Conservation (phyloP, 176 grass and related monocot species). For the Raddia guianensis region DNA sequence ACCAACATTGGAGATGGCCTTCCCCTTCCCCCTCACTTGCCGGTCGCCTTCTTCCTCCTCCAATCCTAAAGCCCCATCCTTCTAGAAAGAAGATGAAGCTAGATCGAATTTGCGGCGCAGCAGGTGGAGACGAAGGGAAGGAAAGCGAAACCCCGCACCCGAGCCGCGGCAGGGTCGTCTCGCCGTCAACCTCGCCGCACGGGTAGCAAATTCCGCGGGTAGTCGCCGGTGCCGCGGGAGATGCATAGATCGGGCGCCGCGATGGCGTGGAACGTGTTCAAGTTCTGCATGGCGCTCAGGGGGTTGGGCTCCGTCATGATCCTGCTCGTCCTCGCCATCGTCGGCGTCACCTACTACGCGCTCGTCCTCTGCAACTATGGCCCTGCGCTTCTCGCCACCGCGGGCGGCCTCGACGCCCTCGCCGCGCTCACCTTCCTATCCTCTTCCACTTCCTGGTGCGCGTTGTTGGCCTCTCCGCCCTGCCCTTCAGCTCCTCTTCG, state of each 20-base stretch:
- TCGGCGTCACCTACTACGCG: constrained; percentile 73
- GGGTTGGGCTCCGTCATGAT: constrained; percentile 88
- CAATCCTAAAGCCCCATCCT: background rate
- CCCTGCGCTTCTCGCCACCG: constrained; percentile 45
- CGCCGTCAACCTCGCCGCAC: background rate
- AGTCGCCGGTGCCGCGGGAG: background rate
- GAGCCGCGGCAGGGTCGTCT: background rate
- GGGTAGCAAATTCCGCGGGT: background rate
- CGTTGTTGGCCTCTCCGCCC: background rate
- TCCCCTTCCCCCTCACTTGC: background rate
- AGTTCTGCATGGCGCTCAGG: constrained; percentile 76
- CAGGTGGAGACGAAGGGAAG: background rate
- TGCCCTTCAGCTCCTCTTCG: background rate
- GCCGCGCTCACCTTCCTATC: constrained; percentile 57
- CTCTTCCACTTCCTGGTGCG: constrained; percentile 70
- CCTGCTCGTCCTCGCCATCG: constrained; percentile 69
- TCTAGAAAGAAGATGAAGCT: background rate
- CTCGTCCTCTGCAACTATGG: constrained; percentile 74
- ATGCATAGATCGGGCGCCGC: constrained; percentile 74
- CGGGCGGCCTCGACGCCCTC: constrained; percentile 20
- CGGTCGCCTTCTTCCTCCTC: background rate
- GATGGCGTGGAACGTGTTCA: constrained; percentile 89
- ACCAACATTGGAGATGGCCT: background rate
- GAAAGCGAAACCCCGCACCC: background rate
- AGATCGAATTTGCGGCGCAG: background rate